Base-by-base conservation (phyloP, 768 basidiomycete genomes). In the Roridomyces roridus region DNA sequence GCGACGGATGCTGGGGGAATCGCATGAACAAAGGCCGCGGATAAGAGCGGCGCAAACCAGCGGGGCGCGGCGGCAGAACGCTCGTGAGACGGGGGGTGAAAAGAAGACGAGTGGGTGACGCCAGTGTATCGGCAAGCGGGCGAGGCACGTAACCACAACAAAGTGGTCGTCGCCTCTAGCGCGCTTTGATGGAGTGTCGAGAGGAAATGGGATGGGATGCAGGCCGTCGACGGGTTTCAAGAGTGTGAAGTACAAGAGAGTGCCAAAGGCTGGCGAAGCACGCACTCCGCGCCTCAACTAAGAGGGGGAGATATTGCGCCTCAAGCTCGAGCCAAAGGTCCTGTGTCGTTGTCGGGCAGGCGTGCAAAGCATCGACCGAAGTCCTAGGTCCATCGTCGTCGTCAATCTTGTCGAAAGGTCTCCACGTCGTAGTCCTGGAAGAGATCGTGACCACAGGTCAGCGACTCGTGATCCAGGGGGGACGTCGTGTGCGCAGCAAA, bases 81-180 rank as follows among this genome's bases (percentile, higher is more conserved):
- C 37, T 35, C 24, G 55, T 53, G 49, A 57, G 52, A 46, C 25
- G 25, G 54, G 60, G 61, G 55, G 64, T 60, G 63, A 67, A 64
- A 60, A 64, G 68, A 72, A 41, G 67, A 60, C n/a, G n/a, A n/a
- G n/a, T n/a, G 62, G 71, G 74, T 73, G 82, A 81, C 70, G 85
- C 88, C 88, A 70, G 78, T 87, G 90, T 89, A 69, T 91, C 74
- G 88, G 88, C 86, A 77, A 76, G 11, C 3, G 80, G 79, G 79
- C 85, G 86, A 87, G 82, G 81, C 81, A 86, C 87, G 85, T 78
- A 85, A 88, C 88, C 88, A 82, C 89, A 90, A 66, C 71, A 54
- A 91, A 90, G 88, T 83, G 88, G 86, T 89, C 87, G 86, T 87
- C 86, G 81, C 79, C 81, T 84, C 84, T 71, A 85, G 83, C 80